A percentile compares a stretch with the other conserved stretches of the same genome.
phyloP scores from a whole-genome alignment of 441 rosid species.

The Pelargonium cotyledonis region DNA sequence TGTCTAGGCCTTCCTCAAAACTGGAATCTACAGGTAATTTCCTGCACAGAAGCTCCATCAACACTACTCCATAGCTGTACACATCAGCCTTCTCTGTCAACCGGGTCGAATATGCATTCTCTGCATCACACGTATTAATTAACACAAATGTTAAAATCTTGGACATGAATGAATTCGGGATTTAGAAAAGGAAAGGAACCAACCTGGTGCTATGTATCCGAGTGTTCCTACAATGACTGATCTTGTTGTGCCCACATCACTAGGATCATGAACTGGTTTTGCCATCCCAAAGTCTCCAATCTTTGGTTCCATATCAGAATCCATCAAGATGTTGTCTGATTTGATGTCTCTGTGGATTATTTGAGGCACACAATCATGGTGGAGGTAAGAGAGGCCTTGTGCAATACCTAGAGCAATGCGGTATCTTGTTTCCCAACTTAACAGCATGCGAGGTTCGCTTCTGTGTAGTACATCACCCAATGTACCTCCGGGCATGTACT shows the following conservation, averaged over 20 bases:
- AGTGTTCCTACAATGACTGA: slow-evolving; percentile 40
- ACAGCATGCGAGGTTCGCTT: slow-evolving; percentile 20
- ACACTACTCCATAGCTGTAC: slow-evolving; percentile 30
- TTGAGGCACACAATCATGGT: slow-evolving; percentile 43
- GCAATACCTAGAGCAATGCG: slow-evolving; percentile 39
- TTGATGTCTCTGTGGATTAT: slow-evolving; percentile 41
- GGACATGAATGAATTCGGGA: too few relatives aligned
- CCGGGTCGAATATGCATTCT: slow-evolving; percentile 24
- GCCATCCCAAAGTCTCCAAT: slow-evolving; percentile 45
- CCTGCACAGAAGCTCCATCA: slow-evolving; percentile 28
- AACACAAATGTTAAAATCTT: background rate
- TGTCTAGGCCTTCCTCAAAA: slow-evolving; percentile 28
- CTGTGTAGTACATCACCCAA: slow-evolving; percentile 33
- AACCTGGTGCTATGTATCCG: slow-evolving; percentile 55
- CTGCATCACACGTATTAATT: slow-evolving; percentile 23
- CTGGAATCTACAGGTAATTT: slow-evolving; percentile 32
- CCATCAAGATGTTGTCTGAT: slow-evolving; percentile 40
- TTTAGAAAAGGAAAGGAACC: background rate
- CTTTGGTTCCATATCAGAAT: slow-evolving; percentile 38
- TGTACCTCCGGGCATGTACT: slow-evolving; percentile 40
- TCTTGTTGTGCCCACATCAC: slow-evolving; percentile 28
- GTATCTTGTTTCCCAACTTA: slow-evolving; percentile 34
- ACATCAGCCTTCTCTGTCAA: slow-evolving; percentile 33
- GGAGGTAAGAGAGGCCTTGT: slow-evolving; percentile 44
- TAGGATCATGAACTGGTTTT: slow-evolving; percentile 27